Conservation (phyloP, 805 yeast species). For the Wickerhamomyces canadensis region DNA sequence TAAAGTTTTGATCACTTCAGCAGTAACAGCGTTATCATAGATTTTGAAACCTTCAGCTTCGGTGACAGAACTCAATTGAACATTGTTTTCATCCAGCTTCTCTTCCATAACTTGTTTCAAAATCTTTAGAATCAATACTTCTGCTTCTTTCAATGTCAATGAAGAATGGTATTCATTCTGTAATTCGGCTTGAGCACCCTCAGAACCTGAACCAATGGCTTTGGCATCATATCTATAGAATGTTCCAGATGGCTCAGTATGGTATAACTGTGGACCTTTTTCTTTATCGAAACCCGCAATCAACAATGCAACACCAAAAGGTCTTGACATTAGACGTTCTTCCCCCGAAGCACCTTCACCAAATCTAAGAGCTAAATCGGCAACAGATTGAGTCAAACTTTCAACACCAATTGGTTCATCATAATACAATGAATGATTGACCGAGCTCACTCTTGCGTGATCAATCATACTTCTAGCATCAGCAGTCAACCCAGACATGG, state of each 20-base stretch:
- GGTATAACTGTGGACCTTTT: constrained; percentile 93
- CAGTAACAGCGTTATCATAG: constrained; percentile 78
- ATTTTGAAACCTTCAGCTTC: constrained; percentile 79
- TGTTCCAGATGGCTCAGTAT: constrained; percentile 99
- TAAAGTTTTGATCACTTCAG: constrained; percentile 69
- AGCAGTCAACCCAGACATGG: constrained; percentile 98
- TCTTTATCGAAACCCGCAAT: constrained; percentile 93
- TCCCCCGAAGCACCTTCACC: constrained; percentile 98
- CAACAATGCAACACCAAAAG: constrained; percentile 95
- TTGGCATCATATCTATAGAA: constrained; percentile 97
- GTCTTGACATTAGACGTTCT: constrained; percentile 88
- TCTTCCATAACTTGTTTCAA: constrained; percentile 99
- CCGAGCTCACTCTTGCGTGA: constrained; percentile 88
- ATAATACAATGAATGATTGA: constrained; percentile 84
- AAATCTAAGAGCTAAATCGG: constrained; percentile 92
- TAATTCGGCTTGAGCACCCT: constrained; percentile 97
- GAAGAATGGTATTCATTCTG: constrained; percentile 95
- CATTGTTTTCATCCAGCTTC: constrained; percentile 89
- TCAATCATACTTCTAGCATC: constrained; percentile 99
- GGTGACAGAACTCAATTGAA: constrained; percentile 92
- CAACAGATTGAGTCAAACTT: constrained; percentile 90
- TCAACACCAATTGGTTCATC: constrained; percentile 92
- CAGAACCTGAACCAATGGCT: constrained; percentile 98
- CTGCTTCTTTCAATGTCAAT: constrained; percentile 88
- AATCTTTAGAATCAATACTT: constrained; percentile 78